Percentiles rank a stretch among this genome's conserved stretches.
phyloP scores from a whole-genome alignment of 1,284 basidiomycete species.

The Leucoagaricus sp. region DNA sequence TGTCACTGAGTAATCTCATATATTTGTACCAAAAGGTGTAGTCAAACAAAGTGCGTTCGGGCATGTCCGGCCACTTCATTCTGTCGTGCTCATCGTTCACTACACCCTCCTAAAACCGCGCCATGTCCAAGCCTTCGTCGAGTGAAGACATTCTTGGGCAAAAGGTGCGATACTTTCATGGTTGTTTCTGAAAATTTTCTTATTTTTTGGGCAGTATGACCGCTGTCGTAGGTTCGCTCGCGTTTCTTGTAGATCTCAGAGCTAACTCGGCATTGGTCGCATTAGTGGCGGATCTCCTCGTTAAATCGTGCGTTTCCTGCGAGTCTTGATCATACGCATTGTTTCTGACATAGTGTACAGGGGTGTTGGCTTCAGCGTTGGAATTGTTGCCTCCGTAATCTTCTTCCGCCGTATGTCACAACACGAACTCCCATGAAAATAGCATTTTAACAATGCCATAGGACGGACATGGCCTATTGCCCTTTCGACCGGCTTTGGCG shows the following conservation, averaged over 20 bases:
- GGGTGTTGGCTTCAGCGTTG: conserved; percentile 92
- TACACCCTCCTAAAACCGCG: conserved; percentile 43
- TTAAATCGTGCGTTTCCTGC: conserved; percentile 62
- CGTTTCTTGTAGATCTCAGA: conserved; percentile 6
- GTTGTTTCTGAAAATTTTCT: not conserved
- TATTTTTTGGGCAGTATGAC: conserved; percentile 70
- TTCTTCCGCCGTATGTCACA: conserved; percentile 87
- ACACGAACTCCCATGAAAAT: conserved; percentile 5
- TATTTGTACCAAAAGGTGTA: conserved; percentile 23
- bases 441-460: conserved; percentile 35
- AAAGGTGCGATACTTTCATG: conserved; percentile 60
- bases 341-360: conserved; percentile 41
- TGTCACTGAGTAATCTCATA: conserved; percentile 8
- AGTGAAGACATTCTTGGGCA: conserved; percentile 86
- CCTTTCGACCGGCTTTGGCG: conserved; percentile 88
- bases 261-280: conserved; percentile 13
- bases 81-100: conserved; percentile 22
- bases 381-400: conserved; percentile 92
- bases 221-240: conserved; percentile 74
- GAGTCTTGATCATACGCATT: not conserved
- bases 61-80: conserved; percentile 22
- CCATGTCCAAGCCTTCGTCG: conserved; percentile 58
- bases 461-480: conserved; percentile 97
- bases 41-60: conserved; percentile 25
- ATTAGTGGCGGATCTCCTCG: conserved; percentile 76